Evolutionary conservation across 2,329 filamentous ascomycete genomes (phyloP), one percentile per base, ranked within the genome.

Genomic region (Sporothrix variecibatus): DNA sequence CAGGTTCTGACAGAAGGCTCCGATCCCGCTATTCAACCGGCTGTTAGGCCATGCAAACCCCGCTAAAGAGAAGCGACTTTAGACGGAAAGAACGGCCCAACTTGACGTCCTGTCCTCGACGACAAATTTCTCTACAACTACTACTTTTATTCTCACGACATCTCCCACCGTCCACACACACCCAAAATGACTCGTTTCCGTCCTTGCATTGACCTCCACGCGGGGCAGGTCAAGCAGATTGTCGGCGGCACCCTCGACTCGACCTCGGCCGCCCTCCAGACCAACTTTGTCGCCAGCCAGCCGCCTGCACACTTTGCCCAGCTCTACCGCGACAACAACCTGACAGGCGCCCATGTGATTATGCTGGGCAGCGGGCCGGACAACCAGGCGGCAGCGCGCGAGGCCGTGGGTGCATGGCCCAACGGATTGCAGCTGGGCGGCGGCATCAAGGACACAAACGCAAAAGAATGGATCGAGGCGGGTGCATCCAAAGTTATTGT

Each of bases 181-280:
- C 31, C 31, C 38, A 51, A 40, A 73, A 79, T 99, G 96, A 98
- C 96, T 2, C 91, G 92, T 78, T 99, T 99, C 81, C 89, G 96
- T 53, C 96, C 96, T 26, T 99, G 96, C 81, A 98, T 99, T 83
- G 96, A 99, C 84, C 89, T 99, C 72, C 96, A 99, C 83, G 92
- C 95, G n/a, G 96, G 96, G 17, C 92, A 95, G 81, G 96, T 99
- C 75, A 99, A 99, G 86, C 96, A 99, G 83, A 99, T 99, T 78
- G 95, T 99, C 56, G 96, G 96, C 78, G 95, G 96, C 75, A 98
- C 96, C 1, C 88, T 99, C 76, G 92, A 92, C 83, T 88, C 88
- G 81, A 82, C 87, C 9, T 88, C 89, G 1, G 82, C 87, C 7
- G 86, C 89, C 73, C 87, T 98, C 73, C 92, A 94, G 84, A 98